Evolutionary conservation across 2,329 filamentous ascomycete species (phyloP), one percentile per base, ranked within the genome.

Genomic region (Fusarium avenaceum): DNA sequence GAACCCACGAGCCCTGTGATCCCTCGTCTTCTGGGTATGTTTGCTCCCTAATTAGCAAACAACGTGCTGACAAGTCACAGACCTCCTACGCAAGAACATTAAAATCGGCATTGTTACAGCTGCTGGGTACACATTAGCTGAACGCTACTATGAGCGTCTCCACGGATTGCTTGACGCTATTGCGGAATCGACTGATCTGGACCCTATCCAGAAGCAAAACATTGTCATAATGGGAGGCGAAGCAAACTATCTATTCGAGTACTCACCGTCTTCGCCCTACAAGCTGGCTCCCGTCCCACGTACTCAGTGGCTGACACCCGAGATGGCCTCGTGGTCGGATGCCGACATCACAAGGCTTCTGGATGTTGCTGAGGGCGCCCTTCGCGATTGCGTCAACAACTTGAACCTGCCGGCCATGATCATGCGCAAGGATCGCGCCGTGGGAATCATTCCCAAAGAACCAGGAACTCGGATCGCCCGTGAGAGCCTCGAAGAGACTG

Each of bases 41-140:
- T 3, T 32, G 11, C 11, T 43, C 14, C 4, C 24, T 35, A 26
- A n/a, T 42, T 2, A 17, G 4, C 32, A 46, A 38, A n/a, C 44
- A 6, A 14, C 28, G 35, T 8, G 39, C 57, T 71, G 15, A 72
- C 17, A 20, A 2, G 11, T 30, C 10, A 10, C 24, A 83, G 89
- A 90, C 64, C 88, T 99, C 17, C 87, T 99, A 72, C 85, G 85
- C 46, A 89, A 90, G 70, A 90, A 91, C 63, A 92, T 95, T 68
- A 92, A 91, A 71, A 90, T 99, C 71, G 96, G 94, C 50, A 98
- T 99, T 75, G 96, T 99, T 51, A 99, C 96, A 1, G 96, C 96
- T 1, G 96, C 96, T 2, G 96, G 96, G 19, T 99, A 99, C 81
- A 95, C 93, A 1, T 92, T 95, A 38, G 92, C 93, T 7, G 87